A percentile compares a stretch with the other conserved stretches of the same genome.
Conservation (phyloP, 2,329 filamentous ascomycete species). For the Niveomyces coronatus region DNA sequence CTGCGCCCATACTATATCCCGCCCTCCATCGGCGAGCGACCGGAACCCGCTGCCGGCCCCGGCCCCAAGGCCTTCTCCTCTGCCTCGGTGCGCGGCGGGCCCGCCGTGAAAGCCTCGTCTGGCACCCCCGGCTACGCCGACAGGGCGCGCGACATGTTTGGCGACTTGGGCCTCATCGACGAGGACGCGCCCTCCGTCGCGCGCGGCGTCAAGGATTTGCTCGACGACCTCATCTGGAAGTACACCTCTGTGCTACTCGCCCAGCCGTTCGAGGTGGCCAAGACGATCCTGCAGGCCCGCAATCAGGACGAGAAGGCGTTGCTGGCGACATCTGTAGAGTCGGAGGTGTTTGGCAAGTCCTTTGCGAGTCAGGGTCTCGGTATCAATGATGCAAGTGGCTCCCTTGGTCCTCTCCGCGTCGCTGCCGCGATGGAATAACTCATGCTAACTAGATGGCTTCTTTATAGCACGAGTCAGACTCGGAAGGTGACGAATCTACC, state of each 20-base stretch:
- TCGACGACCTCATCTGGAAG: conserved; percentile 84
- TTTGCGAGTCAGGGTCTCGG: conserved; percentile 23
- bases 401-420: not conserved
- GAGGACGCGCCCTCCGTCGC: conserved; percentile 66
- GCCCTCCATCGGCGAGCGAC: conserved; percentile 41
- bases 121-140: conserved; percentile 35
- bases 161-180: conserved; percentile 75
- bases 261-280: conserved; percentile 95
- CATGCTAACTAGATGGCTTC: not conserved
- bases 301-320: conserved; percentile 40
- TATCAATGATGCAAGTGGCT: conserved; percentile 26
- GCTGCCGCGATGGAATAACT: not conserved
- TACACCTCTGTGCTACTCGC: conserved; percentile 83
- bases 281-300: conserved; percentile 77
- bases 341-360: conserved; percentile 19
- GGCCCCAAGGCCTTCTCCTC: conserved; percentile 36
- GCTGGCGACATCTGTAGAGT: conserved; percentile 14
- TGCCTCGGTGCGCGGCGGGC: conserved; percentile 29
- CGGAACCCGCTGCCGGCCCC: conserved; percentile 26
- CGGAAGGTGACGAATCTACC: conserved; percentile 65
- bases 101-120: conserved; percentile 19
- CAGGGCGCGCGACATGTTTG: conserved; percentile 74
- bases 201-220: conserved; percentile 62
- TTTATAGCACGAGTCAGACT: conserved; percentile 45
- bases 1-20: conserved; percentile 61